These are phyloP conservation scores for Cryptococcus sp. DNA, from an alignment of 1,284 basidiomycete genomes.

Conservation along the genomic window DNA sequence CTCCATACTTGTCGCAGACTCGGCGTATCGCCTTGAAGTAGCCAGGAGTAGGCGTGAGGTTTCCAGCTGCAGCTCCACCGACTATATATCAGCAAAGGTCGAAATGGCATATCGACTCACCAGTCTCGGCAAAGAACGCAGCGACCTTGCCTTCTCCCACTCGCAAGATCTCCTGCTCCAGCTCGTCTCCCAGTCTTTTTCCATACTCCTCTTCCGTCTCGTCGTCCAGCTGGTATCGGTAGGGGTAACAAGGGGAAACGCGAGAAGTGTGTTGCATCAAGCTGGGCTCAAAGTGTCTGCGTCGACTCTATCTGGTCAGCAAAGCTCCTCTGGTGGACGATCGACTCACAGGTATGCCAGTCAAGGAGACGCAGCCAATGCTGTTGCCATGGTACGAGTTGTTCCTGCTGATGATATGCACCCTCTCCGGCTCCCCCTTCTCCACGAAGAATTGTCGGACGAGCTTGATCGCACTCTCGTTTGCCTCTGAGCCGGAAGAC, in stretches of 20 bases:
- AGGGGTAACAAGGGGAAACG: slow-evolving; percentile 65
- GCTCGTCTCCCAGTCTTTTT: slow-evolving; percentile 64
- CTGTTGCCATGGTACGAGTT: slow-evolving; percentile 82
- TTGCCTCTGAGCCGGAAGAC: slow-evolving; percentile 57
- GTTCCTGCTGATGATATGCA: slow-evolving; percentile 70
- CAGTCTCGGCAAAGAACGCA: slow-evolving; percentile 42
- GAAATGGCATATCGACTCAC: slow-evolving; percentile 71
- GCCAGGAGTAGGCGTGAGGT: slow-evolving; percentile 30
- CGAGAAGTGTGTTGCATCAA: slow-evolving; percentile 15
- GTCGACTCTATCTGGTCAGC: slow-evolving; percentile 4
- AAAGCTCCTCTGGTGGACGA: too few species aligned
- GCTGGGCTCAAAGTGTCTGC: slow-evolving; percentile 19
- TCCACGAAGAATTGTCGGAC: slow-evolving; percentile 62
- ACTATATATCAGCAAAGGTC: slow-evolving; percentile 48
- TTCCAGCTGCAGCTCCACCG: slow-evolving; percentile 73
- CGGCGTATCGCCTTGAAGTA: slow-evolving; percentile 63
- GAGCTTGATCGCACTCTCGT: slow-evolving; percentile 72
- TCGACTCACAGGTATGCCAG: slow-evolving; percentile 48
- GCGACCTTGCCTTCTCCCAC: slow-evolving; percentile 69
- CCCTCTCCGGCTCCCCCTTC: slow-evolving; percentile 60
- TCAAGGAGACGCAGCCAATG: slow-evolving; percentile 47
- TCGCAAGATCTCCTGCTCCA: slow-evolving; percentile 75
- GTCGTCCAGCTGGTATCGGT: slow-evolving; percentile 60
- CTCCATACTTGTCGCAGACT: slow-evolving; percentile 80
- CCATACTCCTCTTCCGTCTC: slow-evolving; percentile 76